Conservation (phyloP, 148 eudicot genomes). For the Vaccinium corymbosum region DNA sequence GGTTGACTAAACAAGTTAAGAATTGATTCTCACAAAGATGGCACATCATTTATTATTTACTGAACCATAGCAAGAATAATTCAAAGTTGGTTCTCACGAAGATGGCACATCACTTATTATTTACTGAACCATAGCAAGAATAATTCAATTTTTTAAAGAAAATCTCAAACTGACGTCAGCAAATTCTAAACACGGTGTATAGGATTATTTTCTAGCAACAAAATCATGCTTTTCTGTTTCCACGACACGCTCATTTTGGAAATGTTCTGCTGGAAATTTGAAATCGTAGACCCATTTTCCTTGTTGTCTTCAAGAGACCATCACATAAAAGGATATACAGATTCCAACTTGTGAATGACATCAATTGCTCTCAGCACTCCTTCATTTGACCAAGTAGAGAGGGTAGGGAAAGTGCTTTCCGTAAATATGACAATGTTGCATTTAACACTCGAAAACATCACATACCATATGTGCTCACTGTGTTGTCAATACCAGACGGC, state of each 20-base stretch:
- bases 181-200: neutral
- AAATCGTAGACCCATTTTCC: neutral
- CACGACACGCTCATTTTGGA: neutral
- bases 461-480: conserved; percentile 95
- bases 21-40: neutral
- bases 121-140: neutral
- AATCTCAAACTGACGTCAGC: neutral
- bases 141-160: neutral
- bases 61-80: neutral
- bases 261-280: neutral
- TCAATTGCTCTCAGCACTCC: neutral
- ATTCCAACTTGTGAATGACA: neutral
- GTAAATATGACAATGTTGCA: neutral
- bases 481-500: conserved; percentile 96
- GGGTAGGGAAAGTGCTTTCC: neutral
- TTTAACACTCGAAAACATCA: neutral
- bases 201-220: neutral
- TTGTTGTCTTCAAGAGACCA: neutral
- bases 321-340: neutral
- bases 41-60: neutral
- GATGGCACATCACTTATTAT: neutral
- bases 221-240: neutral
- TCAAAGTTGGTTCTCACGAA: neutral
- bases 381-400: neutral
- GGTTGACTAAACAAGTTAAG: neutral